phyloP scores from a whole-genome alignment of 441 rosid genomes.

The Populus hybrid region DNA sequence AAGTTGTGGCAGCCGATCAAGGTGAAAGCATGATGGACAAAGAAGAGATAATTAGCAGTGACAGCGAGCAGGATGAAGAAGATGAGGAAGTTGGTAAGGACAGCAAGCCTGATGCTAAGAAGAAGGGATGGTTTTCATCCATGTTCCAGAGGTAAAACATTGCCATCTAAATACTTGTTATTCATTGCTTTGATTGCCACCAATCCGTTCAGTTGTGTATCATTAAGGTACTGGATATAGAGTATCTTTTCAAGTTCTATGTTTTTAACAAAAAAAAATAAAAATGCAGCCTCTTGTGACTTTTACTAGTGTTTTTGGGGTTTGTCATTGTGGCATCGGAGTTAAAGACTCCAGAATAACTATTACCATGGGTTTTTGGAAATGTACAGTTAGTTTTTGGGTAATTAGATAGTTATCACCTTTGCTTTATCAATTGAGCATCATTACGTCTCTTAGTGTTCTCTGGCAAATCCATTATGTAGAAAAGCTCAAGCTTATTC shows the following conservation, averaged over 20 bases:
- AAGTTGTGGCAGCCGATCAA: slow-evolving; percentile 68
- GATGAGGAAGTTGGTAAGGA: slow-evolving; percentile 52
- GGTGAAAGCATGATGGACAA: slow-evolving; percentile 99
- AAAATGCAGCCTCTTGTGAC: background rate
- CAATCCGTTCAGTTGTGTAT: background rate
- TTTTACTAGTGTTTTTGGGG: background rate
- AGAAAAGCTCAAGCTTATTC: background rate
- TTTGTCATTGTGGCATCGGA: background rate
- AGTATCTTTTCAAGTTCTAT: background rate
- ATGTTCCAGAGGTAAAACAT: slow-evolving; percentile 81
- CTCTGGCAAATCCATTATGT: background rate
- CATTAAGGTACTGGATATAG: background rate
- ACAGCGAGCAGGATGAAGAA: slow-evolving; percentile 55
- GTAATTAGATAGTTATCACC: background rate
- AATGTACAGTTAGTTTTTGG: background rate
- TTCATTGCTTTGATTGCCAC: background rate
- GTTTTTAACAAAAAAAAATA: background rate
- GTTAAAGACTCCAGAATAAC: background rate
- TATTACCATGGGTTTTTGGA: background rate
- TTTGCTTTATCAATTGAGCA: background rate
- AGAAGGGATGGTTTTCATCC: slow-evolving; percentile 92
- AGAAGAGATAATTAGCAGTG: slow-evolving; percentile 84
- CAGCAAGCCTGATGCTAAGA: slow-evolving; percentile 67
- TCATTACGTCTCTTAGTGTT: background rate
- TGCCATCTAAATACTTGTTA: background rate